phyloP scores from a whole-genome alignment of 257 asterid species.

The Thymus quinquecostatus region DNA sequence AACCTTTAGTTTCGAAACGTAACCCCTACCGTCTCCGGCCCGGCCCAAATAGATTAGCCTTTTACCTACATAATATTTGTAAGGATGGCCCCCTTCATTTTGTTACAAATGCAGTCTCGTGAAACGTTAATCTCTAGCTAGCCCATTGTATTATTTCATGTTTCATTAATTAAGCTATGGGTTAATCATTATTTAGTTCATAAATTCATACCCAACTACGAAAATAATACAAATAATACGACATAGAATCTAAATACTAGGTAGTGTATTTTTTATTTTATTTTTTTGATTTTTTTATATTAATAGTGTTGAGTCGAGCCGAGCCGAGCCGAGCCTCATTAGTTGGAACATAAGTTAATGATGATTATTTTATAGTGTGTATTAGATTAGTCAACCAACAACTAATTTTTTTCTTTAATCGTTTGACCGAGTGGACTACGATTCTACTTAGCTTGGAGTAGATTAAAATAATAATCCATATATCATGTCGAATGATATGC shows the following conservation, averaged over 20 bases:
- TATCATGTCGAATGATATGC: too few species aligned
- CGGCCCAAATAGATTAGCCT: not conserved
- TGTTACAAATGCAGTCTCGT: not conserved
- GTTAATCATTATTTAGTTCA: not conserved
- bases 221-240: not conserved
- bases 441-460: not conserved
- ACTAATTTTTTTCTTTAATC: not conserved
- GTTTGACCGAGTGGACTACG: not conserved
- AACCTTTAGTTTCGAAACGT: too few species aligned
- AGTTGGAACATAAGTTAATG: constrained; percentile 1
- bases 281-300: not conserved
- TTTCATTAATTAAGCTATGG: not conserved
- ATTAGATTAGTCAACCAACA: not conserved
- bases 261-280: not conserved
- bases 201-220: not conserved
- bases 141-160: not conserved
- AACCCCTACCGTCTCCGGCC: too few species aligned
- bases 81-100: not conserved
- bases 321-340: not conserved
- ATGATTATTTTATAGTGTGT: not conserved
- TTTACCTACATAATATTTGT: not conserved
- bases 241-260: not conserved
- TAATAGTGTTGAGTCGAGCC: not conserved
- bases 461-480: too few species aligned
- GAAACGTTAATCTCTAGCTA: not conserved